Percentiles rank a stretch among this genome's conserved stretches.
Conservation (phyloP, 2,329 filamentous ascomycete species). For the Geoglossum cookeanum region DNA sequence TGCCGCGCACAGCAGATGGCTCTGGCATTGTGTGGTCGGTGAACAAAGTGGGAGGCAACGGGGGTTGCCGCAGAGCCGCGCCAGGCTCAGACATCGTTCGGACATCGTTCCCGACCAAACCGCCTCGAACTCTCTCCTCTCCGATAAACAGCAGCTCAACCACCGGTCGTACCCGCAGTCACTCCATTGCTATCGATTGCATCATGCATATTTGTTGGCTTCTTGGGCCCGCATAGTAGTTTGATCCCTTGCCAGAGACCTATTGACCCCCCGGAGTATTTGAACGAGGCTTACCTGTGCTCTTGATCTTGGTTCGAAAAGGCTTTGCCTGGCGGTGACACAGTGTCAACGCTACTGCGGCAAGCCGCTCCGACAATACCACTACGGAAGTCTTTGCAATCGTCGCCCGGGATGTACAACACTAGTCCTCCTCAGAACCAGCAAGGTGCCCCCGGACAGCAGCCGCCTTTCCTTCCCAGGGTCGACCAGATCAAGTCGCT, state of each 20-base stretch:
- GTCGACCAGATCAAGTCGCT: conserved; percentile 33
- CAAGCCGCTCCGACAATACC: not conserved
- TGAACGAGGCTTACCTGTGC: not conserved
- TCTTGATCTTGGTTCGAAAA: not conserved
- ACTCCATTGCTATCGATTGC: too few relatives aligned
- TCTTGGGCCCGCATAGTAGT: too few relatives aligned
- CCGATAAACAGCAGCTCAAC: not conserved
- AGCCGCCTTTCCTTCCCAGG: conserved; percentile 22
- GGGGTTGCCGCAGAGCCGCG: not conserved
- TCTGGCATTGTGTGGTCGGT: too few relatives aligned
- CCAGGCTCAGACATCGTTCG: not conserved
- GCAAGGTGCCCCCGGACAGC: not conserved
- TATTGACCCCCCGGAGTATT: not conserved
- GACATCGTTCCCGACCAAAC: not conserved
- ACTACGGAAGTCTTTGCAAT: not conserved
- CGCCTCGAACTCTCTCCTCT: not conserved
- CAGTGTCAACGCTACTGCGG: not conserved
- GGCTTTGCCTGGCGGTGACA: not conserved
- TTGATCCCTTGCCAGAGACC: too few relatives aligned
- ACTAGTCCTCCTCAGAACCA: not conserved
- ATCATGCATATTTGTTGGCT: too few relatives aligned
- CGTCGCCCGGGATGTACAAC: conserved; percentile 2
- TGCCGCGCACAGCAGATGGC: not conserved
- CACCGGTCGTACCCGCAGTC: too few relatives aligned
- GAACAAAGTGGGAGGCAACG: too few relatives aligned